Evolutionary conservation across 2,329 filamentous ascomycete genomes (phyloP).

Genomic region (Trichophyton benhamiae): DNA sequence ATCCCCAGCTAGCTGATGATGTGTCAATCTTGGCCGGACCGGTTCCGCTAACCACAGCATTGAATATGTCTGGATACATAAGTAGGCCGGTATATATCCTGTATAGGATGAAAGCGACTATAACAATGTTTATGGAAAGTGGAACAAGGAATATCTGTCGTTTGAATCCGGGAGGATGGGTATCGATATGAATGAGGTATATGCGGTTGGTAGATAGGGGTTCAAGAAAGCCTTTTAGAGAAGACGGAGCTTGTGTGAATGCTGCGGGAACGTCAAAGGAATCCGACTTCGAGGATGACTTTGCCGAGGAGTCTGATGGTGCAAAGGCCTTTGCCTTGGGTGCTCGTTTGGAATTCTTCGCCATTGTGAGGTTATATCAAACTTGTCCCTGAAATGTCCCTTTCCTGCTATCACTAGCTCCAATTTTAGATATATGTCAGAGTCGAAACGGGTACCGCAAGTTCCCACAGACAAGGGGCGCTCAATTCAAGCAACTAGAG

Average conservation of each 20-base stretch:
- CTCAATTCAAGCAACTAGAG: no score
- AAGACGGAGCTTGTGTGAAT: conserved; percentile 54
- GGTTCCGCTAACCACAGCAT: conserved; percentile 51
- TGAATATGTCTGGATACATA: conserved; percentile 57
- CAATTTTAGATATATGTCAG: not conserved
- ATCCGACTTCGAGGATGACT: not conserved
- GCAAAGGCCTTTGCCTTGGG: not conserved
- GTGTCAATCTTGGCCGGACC: conserved; percentile 56
- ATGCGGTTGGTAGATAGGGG: conserved; percentile 56
- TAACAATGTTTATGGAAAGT: conserved; percentile 58
- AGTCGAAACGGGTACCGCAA: not conserved
- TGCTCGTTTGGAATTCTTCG: not conserved
- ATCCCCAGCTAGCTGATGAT: conserved; percentile 42
- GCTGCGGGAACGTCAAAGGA: conserved; percentile 42
- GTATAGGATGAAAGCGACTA: conserved; percentile 53
- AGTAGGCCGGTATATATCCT: conserved; percentile 58
- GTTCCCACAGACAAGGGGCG: not conserved
- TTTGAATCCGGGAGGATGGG: conserved; percentile 57
- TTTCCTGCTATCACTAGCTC: not conserved
- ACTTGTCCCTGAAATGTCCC: not conserved
- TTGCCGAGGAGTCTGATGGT: not conserved
- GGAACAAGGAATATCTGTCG: conserved; percentile 72
- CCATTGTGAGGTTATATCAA: not conserved
- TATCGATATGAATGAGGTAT: conserved; percentile 77
- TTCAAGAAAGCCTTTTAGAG: conserved; percentile 53